Base-by-base conservation (phyloP, 2,329 filamentous ascomycete genomes). In the Neophaeococcomyces aloes region DNA sequence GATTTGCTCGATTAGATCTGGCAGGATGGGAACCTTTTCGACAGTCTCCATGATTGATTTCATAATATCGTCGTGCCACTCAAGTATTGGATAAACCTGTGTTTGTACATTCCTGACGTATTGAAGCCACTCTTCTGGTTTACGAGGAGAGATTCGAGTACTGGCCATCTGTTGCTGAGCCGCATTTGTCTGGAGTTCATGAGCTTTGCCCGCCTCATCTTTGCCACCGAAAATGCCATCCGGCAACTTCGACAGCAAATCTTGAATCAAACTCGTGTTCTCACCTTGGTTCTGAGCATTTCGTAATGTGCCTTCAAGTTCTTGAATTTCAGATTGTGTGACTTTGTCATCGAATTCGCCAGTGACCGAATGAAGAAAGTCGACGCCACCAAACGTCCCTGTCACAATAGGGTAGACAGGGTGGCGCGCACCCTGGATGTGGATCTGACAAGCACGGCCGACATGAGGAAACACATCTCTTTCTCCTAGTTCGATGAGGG, bases 311-410 rank as follows among this genome's bases (percentile, higher is more conserved):
- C 81, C 82, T 63, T 95, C 84, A 8, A 95, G 79, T 56, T 87
- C 81, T 58, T 93, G 78, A 44, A 96, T 79, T 60, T 96, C 89
- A 48, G 85, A 91, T 61, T 95, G 88, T 23, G 82, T 88, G 48
- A 88, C 70, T 67, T 94, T 94, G 64, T 95, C 88, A 30, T 82
- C 83, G 40, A 94, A 78, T 54, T 80, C 77, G 43, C 77, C 77
- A 52, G 78, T 84, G 23, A 94, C 87, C 6, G 84, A 91, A 67
- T 94, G 86, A 48, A 94, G 69, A 66, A 95, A 95, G 58, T 95
- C 89, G 11, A 94, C 88, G 50, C 88, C 88, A 49, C 88, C 88
- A 63, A 95, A 95, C 5, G 88, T 95, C 47, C 89, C 88, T 1
- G 88, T 95, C 34, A 94, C 75, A 48, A 89, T 68, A 5, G 88